These are phyloP conservation scores for Venturia nashicola DNA, from an alignment of 2,329 filamentous ascomycete genomes.

Conservation along the genomic window DNA sequence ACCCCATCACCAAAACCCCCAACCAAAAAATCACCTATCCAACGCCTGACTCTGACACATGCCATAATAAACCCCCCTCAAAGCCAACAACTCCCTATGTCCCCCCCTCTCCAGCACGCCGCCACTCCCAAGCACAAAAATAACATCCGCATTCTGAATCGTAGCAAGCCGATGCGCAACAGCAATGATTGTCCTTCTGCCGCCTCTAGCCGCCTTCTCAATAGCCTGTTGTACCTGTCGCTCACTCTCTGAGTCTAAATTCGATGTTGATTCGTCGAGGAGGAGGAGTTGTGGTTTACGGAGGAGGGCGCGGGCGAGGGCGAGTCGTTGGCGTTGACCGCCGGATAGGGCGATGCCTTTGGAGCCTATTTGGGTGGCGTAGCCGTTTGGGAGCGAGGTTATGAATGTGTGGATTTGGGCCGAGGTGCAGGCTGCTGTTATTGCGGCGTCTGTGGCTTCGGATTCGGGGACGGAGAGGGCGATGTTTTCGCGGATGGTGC, in stretches of 20 bases:
- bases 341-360: constrained; percentile 23
- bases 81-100: constrained; percentile 20
- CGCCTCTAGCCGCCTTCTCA: constrained; percentile 39
- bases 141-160: constrained; percentile 25
- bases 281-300: constrained; percentile 21
- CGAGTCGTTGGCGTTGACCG: constrained; percentile 24
- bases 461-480: constrained; percentile 32
- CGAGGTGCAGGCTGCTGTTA: constrained; percentile 21
- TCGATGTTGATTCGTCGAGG: constrained; percentile 23
- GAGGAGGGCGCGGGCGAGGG: constrained; percentile 22
- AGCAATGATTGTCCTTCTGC: constrained; percentile 28
- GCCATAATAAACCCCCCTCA: constrained; percentile 22
- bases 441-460: constrained; percentile 15
- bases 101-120: constrained; percentile 22
- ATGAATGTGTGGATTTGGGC: constrained; percentile 29
- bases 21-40: constrained; percentile 18
- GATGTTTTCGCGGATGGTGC: constrained; percentile 28
- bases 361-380: constrained; percentile 22
- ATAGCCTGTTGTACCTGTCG: constrained; percentile 22
- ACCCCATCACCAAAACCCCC: too few relatives aligned
- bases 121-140: constrained; percentile 23
- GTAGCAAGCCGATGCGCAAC: constrained; percentile 26
- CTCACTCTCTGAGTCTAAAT: constrained; percentile 22
- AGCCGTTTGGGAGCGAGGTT: constrained; percentile 28
- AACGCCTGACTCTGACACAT: constrained; percentile 28